Evolutionary conservation across 441 rosid genomes (phyloP).

Genomic region (Hura crepitans): DNA sequence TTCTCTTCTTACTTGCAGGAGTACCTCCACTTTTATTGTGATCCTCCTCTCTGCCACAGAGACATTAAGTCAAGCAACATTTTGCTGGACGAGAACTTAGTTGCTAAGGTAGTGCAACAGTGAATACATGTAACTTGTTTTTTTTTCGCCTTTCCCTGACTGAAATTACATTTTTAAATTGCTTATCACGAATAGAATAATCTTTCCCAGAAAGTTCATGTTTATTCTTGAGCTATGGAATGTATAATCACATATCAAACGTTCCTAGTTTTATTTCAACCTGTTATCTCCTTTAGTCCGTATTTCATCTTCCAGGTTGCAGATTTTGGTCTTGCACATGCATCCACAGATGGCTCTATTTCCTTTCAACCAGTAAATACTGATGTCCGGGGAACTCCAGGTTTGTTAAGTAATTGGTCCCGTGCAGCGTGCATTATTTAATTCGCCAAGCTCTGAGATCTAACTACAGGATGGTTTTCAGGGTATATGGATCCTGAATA

Average conservation of each 20-base stretch:
- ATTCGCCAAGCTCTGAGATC: constrained; percentile 7
- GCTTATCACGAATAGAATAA: not conserved
- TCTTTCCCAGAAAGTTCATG: not conserved
- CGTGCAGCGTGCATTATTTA: constrained; percentile 1
- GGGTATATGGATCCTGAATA: constrained; percentile 98
- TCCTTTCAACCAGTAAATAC: constrained; percentile 85
- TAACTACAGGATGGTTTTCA: constrained; percentile 32
- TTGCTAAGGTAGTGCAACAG: constrained; percentile 61
- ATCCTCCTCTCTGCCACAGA: constrained; percentile 95
- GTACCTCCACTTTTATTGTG: constrained; percentile 92
- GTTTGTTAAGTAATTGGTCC: constrained; percentile 34
- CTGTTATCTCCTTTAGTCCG: constrained; percentile 10
- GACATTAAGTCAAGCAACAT: constrained; percentile 95
- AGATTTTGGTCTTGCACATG: constrained; percentile 92
- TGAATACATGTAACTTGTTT: not conserved
- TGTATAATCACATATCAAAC: not conserved
- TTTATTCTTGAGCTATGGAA: not conserved
- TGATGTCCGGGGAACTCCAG: constrained; percentile 93
- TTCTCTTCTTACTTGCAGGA: constrained; percentile 53
- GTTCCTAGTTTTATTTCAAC: not conserved
- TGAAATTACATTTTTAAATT: not conserved
- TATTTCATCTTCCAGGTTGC: constrained; percentile 59
- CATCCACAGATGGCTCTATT: constrained; percentile 81
- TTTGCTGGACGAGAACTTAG: constrained; percentile 74
- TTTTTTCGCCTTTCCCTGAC: not conserved